A percentile compares a stretch with the other conserved stretches of the same genome.
phyloP scores from a whole-genome alignment of 768 basidiomycete species.

The Tricholoma saponaceum region DNA sequence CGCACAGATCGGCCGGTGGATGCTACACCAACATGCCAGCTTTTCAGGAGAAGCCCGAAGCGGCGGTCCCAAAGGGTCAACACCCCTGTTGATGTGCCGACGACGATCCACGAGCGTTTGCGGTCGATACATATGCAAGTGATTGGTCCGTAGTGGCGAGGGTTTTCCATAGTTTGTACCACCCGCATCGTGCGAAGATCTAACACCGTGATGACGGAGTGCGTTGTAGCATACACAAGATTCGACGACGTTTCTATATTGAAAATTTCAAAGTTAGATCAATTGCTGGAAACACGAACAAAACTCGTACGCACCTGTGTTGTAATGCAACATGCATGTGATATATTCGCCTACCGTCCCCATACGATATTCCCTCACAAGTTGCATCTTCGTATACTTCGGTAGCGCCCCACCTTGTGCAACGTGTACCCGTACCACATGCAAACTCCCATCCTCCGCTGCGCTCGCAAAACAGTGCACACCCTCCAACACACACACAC shows the following conservation, averaged over 20 bases:
- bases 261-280: neutral
- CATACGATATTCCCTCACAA: constrained; percentile 76
- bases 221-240: constrained; percentile 82
- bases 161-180: constrained; percentile 76
- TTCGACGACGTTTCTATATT: constrained; percentile 64
- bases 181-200: constrained; percentile 85
- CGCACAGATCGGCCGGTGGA: constrained; percentile 48
- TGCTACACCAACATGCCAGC: constrained; percentile 73
- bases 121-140: constrained; percentile 81
- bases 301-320: constrained; percentile 48
- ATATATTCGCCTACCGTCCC: constrained; percentile 76
- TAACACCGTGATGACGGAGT: constrained; percentile 67
- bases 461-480: constrained; percentile 88
- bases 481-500: constrained; percentile 79
- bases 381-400: constrained; percentile 77
- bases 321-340: constrained; percentile 79
- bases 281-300: neutral
- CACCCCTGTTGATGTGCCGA: constrained; percentile 82
- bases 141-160: constrained; percentile 82
- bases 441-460: constrained; percentile 78
- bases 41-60: constrained; percentile 84
- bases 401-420: constrained; percentile 65
- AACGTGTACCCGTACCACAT: constrained; percentile 80
- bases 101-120: constrained; percentile 83
- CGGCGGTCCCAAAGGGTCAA: constrained; percentile 93